Evolutionary conservation across 1,139 yeast genomes (phyloP).

Genomic region (Arxiozyma slooffiae): DNA sequence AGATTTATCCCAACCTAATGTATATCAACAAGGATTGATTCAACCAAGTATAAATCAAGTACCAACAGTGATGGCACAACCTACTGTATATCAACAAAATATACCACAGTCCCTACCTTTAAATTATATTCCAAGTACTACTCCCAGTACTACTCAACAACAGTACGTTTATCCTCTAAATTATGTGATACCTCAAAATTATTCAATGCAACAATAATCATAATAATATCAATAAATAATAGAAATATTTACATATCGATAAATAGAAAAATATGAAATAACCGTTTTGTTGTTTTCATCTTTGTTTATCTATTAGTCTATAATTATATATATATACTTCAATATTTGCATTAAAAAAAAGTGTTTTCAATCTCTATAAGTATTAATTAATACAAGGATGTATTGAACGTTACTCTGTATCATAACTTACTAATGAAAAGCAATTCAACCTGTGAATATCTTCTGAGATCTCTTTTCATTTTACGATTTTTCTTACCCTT

Average conservation of each 20-base stretch:
- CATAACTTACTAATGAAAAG: too few relatives aligned
- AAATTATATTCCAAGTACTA: neutral
- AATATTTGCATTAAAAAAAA: neutral
- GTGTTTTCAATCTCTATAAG: too few relatives aligned
- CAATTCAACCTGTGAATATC: neutral
- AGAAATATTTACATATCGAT: neutral
- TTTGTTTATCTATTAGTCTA: neutral
- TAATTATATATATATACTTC: too few relatives aligned
- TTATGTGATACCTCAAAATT: neutral
- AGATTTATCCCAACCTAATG: constrained; percentile 8
- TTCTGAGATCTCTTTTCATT: neutral
- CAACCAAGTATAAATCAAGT: neutral
- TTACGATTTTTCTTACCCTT: neutral
- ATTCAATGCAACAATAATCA: neutral
- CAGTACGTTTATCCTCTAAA: neutral
- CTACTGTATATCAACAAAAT: constrained; percentile 3
- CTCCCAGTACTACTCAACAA: neutral
- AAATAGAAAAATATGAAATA: too few relatives aligned
- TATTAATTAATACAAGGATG: too few relatives aligned
- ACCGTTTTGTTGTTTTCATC: neutral
- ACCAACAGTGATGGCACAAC: neutral
- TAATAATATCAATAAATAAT: neutral
- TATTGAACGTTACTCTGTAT: too few relatives aligned
- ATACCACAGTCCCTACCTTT: constrained; percentile 8
- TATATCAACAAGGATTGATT: neutral